A percentile compares a stretch with the other conserved stretches of the same genome.
These are phyloP conservation scores for Boletus edulis DNA, from an alignment of 768 basidiomycete species.

Conservation along the genomic window DNA sequence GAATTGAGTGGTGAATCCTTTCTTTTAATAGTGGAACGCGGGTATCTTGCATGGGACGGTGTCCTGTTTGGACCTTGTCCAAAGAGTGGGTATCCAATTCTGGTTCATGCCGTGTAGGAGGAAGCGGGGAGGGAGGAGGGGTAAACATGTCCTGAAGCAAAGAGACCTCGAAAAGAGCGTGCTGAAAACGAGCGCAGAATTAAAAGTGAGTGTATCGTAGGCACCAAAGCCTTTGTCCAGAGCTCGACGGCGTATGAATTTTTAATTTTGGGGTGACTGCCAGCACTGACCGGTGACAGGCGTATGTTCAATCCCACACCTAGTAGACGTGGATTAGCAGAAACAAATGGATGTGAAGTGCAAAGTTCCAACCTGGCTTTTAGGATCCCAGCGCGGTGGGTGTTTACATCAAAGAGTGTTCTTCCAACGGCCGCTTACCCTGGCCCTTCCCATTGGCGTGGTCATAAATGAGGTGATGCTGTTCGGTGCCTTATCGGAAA, in stretches of 20 bases:
- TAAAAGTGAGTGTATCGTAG: constrained; percentile 11
- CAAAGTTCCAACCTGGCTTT: constrained; percentile 9
- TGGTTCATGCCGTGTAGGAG: constrained; percentile 14
- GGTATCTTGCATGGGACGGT: constrained; percentile 1
- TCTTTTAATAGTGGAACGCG: constrained; percentile 25
- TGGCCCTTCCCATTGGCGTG: constrained; percentile 11
- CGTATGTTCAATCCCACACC: constrained; percentile 2
- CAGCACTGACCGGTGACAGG: background rate
- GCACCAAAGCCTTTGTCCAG: constrained; percentile 7
- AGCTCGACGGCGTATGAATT: background rate
- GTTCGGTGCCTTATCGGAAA: constrained; percentile 12
- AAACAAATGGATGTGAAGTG: background rate
- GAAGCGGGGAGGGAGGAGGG: constrained; percentile 42
- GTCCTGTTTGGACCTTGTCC: constrained; percentile 2
- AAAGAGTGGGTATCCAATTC: background rate
- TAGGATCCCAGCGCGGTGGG: background rate
- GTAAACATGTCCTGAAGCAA: constrained; percentile 35
- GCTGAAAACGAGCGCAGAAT: constrained; percentile 27
- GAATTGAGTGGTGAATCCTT: constrained; percentile 36
- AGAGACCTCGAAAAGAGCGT: constrained; percentile 23
- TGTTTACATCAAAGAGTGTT: constrained; percentile 1
- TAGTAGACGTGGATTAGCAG: constrained; percentile 6
- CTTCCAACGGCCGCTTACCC: background rate
- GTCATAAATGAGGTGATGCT: constrained; percentile 9
- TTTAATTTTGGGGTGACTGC: background rate